Evolutionary conservation across 2,329 filamentous ascomycete genomes (phyloP).

Genomic region (Cladophialophora yegresii): DNA sequence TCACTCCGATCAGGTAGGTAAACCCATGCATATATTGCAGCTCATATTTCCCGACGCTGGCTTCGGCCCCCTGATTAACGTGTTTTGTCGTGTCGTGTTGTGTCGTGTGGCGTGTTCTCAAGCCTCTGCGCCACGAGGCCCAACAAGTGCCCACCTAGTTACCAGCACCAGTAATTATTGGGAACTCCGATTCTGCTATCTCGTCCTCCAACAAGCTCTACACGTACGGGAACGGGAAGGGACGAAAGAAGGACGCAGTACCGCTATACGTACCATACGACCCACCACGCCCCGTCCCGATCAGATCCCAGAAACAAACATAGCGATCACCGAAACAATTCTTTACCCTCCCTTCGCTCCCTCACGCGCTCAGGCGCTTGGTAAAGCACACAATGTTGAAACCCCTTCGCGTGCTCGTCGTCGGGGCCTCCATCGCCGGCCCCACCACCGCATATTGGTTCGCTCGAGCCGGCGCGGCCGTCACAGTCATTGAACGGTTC

Average conservation of each 20-base stretch:
- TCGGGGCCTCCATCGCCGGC: constrained; percentile 47
- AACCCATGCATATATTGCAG: background rate
- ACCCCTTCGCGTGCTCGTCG: constrained; percentile 52
- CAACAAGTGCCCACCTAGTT: background rate
- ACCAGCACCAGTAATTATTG: no score
- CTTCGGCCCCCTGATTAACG: background rate
- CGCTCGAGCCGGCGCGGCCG: constrained; percentile 42
- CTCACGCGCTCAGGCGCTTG: background rate
- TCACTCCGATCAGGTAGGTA: no score
- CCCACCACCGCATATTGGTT: constrained; percentile 56
- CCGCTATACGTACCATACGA: background rate
- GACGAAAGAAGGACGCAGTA: background rate
- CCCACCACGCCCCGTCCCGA: background rate
- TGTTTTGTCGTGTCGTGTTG: background rate
- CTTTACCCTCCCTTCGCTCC: no score
- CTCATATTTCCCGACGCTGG: background rate
- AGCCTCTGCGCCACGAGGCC: background rate
- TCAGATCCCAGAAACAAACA: no score
- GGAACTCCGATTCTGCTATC: background rate
- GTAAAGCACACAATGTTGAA: no score
- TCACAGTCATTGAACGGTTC: constrained; percentile 50
- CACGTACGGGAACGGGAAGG: background rate
- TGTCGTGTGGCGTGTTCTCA: background rate
- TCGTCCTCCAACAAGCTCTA: background rate
- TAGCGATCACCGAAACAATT: no score